phyloP scores from a whole-genome alignment of 2,329 filamentous ascomycete genomes.

The Coniella vitis region DNA sequence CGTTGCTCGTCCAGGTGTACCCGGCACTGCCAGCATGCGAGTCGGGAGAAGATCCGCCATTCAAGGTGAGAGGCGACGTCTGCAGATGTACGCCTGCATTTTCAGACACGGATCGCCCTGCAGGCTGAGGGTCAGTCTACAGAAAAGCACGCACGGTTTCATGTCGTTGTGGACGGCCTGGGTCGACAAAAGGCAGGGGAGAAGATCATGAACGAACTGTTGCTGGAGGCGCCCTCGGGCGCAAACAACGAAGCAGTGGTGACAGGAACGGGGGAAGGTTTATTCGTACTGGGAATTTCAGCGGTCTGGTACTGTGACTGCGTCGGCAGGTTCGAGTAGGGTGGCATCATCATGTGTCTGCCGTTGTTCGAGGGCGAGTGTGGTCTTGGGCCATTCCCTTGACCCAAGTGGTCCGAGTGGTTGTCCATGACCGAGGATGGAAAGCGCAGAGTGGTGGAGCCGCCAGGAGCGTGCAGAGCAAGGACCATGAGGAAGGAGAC shows the following conservation, averaged over 20 bases:
- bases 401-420: constrained; percentile 15
- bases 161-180: neutral
- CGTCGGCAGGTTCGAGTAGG: constrained; percentile 43
- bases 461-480: neutral
- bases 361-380: constrained; percentile 5
- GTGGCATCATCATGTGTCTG: constrained; percentile 16
- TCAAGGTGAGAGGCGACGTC: constrained; percentile 13
- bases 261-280: constrained; percentile 22
- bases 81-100: constrained; percentile 13
- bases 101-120: constrained; percentile 15
- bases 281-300: constrained; percentile 40
- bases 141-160: neutral
- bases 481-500: constrained; percentile 1
- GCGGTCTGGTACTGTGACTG: constrained; percentile 33
- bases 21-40: constrained; percentile 13
- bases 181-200: constrained; percentile 21
- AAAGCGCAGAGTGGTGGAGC: neutral
- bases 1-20: constrained; percentile 14
- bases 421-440: constrained; percentile 12
- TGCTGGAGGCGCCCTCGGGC: constrained; percentile 27
- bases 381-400: constrained; percentile 9
- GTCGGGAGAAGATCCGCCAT: constrained; percentile 14
- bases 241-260: constrained; percentile 40
- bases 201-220: constrained; percentile 22
- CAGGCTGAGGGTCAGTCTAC: constrained; percentile 6